These are phyloP conservation scores for Plasmodium reichenowi DNA, from an alignment of 169 alveolate genomes.

Conservation along the genomic window DNA sequence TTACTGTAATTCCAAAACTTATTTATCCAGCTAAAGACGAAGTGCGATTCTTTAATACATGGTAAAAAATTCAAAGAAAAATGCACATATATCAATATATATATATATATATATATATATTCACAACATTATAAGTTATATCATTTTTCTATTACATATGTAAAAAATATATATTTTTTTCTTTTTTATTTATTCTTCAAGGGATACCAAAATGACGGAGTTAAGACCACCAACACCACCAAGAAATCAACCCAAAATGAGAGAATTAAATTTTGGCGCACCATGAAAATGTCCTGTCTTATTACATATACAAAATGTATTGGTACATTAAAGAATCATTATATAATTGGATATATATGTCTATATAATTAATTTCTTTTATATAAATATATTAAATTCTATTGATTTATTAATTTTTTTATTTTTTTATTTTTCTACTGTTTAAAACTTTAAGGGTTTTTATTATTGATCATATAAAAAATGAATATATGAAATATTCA, in stretches of 20 bases:
- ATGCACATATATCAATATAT: background rate
- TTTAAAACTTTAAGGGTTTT: background rate
- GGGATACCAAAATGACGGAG: conserved; percentile 89
- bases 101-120: background rate
- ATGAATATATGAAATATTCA: background rate
- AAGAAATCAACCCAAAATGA: conserved; percentile 83
- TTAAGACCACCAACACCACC: conserved; percentile 89
- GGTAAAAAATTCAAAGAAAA: conserved; percentile 23
- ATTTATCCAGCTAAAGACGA: conserved; percentile 95
- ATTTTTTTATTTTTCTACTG: conserved; percentile 3
- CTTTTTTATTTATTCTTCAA: conserved; percentile 29
- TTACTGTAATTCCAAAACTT: conserved; percentile 98
- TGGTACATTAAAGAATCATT: no score
- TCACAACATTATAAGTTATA: background rate
- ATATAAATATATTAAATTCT: no score
- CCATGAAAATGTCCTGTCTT: conserved; percentile 36
- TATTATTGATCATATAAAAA: background rate
- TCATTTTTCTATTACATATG: background rate
- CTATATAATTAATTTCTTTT: conserved; percentile 11
- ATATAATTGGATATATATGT: background rate
- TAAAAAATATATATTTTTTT: background rate
- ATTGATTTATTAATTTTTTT: background rate
- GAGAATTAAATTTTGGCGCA: conserved; percentile 83
- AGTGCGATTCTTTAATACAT: conserved; percentile 75
- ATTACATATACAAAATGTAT: no score